Evolutionary conservation across 2,329 filamentous ascomycete genomes (phyloP).

Genomic region (Stachybotrys echinatus): DNA sequence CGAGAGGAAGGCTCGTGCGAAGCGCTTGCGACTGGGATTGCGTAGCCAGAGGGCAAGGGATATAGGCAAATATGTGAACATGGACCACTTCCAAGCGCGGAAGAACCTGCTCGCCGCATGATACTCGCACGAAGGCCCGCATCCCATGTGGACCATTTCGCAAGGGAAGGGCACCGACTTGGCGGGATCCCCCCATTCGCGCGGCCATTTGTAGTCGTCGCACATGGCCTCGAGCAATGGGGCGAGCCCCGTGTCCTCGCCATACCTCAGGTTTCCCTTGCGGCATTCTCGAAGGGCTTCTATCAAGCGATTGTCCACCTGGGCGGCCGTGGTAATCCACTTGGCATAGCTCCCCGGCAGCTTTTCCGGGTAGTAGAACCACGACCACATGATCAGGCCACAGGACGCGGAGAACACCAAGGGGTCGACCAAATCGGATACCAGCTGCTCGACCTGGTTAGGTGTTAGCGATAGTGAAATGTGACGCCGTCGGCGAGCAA

Average conservation of each 20-base stretch:
- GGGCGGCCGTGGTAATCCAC: conserved; percentile 75
- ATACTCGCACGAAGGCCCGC: conserved; percentile 66
- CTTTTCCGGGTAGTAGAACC: conserved; percentile 70
- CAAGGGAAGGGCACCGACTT: conserved; percentile 70
- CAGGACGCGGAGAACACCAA: conserved; percentile 66
- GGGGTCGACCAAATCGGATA: conserved; percentile 50
- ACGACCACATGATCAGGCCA: conserved; percentile 81
- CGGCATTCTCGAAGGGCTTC: conserved; percentile 65
- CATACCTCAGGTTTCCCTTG: conserved; percentile 62
- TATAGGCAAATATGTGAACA: conserved; percentile 71
- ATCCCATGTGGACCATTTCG: conserved; percentile 78
- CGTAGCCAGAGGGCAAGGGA: conserved; percentile 59
- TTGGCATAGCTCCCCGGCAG: conserved; percentile 71
- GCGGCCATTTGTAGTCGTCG: conserved; percentile 61
- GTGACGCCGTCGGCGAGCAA: not conserved
- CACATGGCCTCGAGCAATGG: conserved; percentile 67
- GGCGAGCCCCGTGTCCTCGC: conserved; percentile 65
- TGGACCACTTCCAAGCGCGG: conserved; percentile 67
- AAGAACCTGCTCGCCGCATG: conserved; percentile 66
- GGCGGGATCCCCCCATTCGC: conserved; percentile 67
- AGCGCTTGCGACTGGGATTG: conserved; percentile 37
- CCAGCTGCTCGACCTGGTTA: conserved; percentile 23
- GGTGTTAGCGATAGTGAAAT: conserved; percentile 8
- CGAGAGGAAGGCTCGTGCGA: conserved; percentile 51
- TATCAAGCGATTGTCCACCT: conserved; percentile 69